A percentile compares a stretch with the other conserved stretches of the same genome.
Evolutionary conservation across 2,329 filamentous ascomycete species (phyloP).

Genomic region (Trichoderma sp.): DNA sequence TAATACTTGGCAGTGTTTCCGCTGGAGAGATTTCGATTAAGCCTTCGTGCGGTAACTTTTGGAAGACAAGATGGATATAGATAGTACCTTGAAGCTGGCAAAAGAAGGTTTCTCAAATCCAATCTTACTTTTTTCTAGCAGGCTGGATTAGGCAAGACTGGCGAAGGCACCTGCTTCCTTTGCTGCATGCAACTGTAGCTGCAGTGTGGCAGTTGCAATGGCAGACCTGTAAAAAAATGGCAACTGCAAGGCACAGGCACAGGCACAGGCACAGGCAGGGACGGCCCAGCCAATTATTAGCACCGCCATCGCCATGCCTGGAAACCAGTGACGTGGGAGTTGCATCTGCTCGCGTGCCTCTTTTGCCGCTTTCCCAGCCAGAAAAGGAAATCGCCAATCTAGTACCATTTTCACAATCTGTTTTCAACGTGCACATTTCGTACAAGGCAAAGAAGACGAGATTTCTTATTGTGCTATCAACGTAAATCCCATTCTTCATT

Average conservation of each 20-base stretch:
- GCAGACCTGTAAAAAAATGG: background rate
- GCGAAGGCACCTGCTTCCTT: background rate
- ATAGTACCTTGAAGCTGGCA: background rate
- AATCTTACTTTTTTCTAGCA: background rate
- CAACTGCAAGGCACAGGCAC: background rate
- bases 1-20: no score
- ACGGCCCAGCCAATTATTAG: no score
- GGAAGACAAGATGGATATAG: no score
- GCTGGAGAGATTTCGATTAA: no score
- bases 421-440: no score
- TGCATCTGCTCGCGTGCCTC: background rate
- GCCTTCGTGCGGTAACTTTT: background rate
- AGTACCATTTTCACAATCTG: background rate
- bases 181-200: background rate
- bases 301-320: background rate
- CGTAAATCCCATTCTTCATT: background rate
- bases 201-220: background rate
- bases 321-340: background rate
- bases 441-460: background rate
- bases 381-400: background rate
- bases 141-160: background rate
- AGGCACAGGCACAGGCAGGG: background rate
- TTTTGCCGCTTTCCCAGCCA: background rate
- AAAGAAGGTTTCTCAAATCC: background rate
- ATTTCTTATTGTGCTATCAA: background rate